Percentiles rank a stretch among this genome's conserved stretches.
Conservation (phyloP, 2,329 filamentous ascomycete species). For the Pestalotiopsis sp. region DNA sequence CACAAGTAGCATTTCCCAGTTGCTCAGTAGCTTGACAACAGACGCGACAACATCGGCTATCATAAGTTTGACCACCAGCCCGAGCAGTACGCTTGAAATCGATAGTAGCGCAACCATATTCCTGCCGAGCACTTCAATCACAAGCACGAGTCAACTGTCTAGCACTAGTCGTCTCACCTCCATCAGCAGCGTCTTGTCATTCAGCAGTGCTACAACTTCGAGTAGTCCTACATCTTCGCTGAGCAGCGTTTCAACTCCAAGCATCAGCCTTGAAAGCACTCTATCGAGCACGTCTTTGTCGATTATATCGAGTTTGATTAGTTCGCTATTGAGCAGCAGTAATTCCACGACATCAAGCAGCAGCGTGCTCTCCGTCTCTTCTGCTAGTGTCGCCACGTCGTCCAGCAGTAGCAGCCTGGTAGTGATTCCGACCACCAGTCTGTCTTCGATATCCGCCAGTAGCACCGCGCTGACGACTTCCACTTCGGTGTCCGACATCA, state of each 20-base stretch:
- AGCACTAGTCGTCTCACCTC: neutral
- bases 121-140: neutral
- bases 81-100: neutral
- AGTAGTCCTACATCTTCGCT: too few relatives aligned
- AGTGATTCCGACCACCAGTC: neutral
- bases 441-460: neutral
- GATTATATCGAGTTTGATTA: too few relatives aligned
- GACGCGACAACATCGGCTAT: neutral
- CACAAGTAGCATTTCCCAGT: neutral
- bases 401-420: neutral
- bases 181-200: neutral
- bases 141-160: neutral
- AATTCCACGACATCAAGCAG: neutral
- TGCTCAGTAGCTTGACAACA: neutral
- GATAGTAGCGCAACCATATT: neutral
- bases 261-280: too few relatives aligned
- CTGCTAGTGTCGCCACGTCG: neutral
- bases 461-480: neutral
- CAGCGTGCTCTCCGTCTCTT: neutral
- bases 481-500: neutral
- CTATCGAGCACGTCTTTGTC: too few relatives aligned
- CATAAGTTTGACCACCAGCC: neutral
- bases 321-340: neutral
- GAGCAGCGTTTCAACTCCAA: too few relatives aligned
- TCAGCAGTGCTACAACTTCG: too few relatives aligned